phyloP scores from a whole-genome alignment of 2,329 filamentous ascomycete genomes.

The Epichloe coenophiala region DNA sequence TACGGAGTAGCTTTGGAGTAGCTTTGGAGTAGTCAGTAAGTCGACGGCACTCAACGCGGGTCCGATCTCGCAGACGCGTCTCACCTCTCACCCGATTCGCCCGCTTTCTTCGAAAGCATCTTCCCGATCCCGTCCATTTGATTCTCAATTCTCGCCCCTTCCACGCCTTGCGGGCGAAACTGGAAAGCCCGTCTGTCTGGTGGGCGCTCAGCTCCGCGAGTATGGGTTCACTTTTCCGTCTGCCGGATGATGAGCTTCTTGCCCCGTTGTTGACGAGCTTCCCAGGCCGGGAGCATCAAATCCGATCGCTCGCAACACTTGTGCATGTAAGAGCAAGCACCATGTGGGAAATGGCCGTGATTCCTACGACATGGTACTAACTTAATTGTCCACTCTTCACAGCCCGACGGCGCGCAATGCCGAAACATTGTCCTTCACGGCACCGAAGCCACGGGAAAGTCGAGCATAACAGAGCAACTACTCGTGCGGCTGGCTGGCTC shows the following conservation, averaged over 20 bases:
- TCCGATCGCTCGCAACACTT: slow-evolving; percentile 42
- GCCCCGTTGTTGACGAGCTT: slow-evolving; percentile 33
- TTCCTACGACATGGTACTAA: too few species aligned
- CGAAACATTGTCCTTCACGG: slow-evolving; percentile 70
- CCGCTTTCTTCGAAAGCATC: too few species aligned
- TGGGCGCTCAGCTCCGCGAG: not conserved
- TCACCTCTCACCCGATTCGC: too few species aligned
- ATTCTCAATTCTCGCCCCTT: too few species aligned
- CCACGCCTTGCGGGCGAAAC: too few species aligned
- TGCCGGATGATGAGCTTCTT: slow-evolving; percentile 38
- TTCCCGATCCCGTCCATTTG: too few species aligned
- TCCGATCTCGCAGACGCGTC: too few species aligned
- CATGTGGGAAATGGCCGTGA: too few species aligned
- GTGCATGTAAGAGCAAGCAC: slow-evolving; percentile 27
- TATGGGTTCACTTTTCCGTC: slow-evolving; percentile 31
- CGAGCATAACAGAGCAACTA: slow-evolving; percentile 47
- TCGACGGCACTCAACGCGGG: too few species aligned
- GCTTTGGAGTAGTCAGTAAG: too few species aligned
- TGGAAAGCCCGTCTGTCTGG: too few species aligned
- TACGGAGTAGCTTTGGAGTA: too few species aligned
- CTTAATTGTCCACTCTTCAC: not conserved
- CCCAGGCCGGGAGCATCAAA: slow-evolving; percentile 45
- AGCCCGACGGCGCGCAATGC: slow-evolving; percentile 56
- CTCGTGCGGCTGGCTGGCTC: slow-evolving; percentile 14
- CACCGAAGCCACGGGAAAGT: slow-evolving; percentile 44